Conservation (phyloP, 148 eudicot species). For the Nepenthes gracilis region DNA sequence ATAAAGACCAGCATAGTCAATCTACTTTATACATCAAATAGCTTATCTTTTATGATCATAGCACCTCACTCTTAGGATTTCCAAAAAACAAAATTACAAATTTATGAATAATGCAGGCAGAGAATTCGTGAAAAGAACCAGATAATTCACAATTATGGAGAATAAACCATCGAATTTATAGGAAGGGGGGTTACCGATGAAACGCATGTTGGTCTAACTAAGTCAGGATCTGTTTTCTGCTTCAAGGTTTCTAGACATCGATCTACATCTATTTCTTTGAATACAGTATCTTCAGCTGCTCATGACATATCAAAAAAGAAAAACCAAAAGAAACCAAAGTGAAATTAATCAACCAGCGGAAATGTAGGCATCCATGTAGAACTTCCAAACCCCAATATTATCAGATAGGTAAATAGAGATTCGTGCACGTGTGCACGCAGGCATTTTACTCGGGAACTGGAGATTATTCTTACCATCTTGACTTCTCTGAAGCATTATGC, state of each 20-base stretch:
- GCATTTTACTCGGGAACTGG: neutral
- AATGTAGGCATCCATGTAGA: too few relatives aligned
- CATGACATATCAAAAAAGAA: constrained; percentile 5
- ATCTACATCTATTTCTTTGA: constrained; percentile 52
- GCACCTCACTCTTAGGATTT: neutral
- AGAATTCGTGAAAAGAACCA: too few relatives aligned
- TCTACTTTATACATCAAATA: too few relatives aligned
- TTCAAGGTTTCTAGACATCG: constrained; percentile 36
- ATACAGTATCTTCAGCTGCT: constrained; percentile 25
- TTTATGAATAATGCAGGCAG: neutral
- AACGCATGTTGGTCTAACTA: constrained; percentile 38
- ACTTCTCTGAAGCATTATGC: constrained; percentile 77
- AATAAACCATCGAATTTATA: neutral
- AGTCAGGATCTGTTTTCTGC: constrained; percentile 22
- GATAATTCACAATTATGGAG: neutral
- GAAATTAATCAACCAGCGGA: too few relatives aligned
- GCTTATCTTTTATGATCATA: too few relatives aligned
- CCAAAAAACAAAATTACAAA: neutral
- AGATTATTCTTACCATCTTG: constrained; percentile 30
- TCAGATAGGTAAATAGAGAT: neutral
- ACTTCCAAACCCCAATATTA: too few relatives aligned
- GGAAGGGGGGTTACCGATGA: constrained; percentile 43
- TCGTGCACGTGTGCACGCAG: neutral
- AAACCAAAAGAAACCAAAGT: too few relatives aligned
- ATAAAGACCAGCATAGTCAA: too few relatives aligned